Percentiles rank a stretch among this genome's conserved stretches.
phyloP scores from a whole-genome alignment of 2,329 filamentous ascomycete species.

The Botrytis cinerea region DNA sequence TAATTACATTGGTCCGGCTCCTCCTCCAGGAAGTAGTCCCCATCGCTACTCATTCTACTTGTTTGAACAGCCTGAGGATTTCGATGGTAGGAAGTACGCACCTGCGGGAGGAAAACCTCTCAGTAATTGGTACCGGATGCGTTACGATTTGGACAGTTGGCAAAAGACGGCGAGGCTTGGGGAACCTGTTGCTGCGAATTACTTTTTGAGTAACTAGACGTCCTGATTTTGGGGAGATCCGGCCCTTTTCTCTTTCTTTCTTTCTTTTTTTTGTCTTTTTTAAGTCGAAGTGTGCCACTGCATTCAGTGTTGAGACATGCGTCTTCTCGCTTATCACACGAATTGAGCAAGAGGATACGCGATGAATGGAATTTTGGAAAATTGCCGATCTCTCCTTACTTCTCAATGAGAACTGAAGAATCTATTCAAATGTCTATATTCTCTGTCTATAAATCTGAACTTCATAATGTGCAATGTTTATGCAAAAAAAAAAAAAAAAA shows the following conservation, averaged over 20 bases:
- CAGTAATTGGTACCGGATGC: constrained; percentile 44
- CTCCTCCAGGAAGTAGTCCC: constrained; percentile 49
- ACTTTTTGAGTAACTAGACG: constrained; percentile 42
- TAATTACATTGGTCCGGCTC: constrained; percentile 49
- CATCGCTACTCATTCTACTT: constrained; percentile 54
- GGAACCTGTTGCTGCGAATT: constrained; percentile 44
- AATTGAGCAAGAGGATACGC: neutral
- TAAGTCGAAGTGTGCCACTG: neutral
- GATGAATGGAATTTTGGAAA: neutral
- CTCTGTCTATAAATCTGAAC: neutral
- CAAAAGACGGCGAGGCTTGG: constrained; percentile 43
- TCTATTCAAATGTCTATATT: neutral
- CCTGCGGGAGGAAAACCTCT: constrained; percentile 44
- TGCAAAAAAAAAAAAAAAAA: too few relatives aligned
- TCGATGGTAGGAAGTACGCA: constrained; percentile 42
- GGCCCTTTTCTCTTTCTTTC: too few relatives aligned
- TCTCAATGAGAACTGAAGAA: neutral
- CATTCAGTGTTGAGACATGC: neutral
- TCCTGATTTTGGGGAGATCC: neutral
- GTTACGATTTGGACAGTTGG: constrained; percentile 48
- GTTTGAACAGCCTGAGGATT: constrained; percentile 49
- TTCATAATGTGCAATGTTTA: neutral
- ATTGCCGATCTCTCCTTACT: neutral
- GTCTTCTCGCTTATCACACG: too few relatives aligned
- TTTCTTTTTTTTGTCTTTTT: neutral